Evolutionary conservation across 202 grass and related monocot genomes (phyloP).

Genomic region (Carex sylvatica): DNA sequence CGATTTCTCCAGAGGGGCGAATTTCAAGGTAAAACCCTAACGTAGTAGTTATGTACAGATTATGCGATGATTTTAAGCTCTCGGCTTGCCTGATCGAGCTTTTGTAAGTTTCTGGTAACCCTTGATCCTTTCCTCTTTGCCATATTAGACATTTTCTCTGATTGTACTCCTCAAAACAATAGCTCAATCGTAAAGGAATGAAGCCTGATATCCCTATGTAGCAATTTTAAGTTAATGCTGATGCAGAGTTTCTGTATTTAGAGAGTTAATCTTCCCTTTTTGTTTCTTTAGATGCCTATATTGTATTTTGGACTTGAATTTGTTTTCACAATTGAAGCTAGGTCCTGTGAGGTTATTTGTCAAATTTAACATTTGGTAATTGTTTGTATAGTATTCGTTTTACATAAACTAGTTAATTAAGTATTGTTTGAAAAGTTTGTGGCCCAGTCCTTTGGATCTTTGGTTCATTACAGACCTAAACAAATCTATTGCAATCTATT

Average conservation of each 20-base stretch:
- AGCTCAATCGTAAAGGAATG: background rate
- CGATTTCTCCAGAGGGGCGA: constrained; percentile 3
- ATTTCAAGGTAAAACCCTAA: constrained; percentile 23
- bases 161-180: background rate
- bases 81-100: constrained; percentile 18
- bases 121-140: constrained; percentile 10
- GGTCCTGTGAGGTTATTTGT: background rate
- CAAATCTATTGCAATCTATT: background rate
- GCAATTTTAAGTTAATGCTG: constrained; percentile 11
- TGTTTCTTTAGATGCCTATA: background rate
- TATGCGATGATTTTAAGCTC: background rate
- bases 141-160: background rate
- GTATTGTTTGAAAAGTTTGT: background rate
- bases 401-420: background rate
- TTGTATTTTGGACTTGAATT: background rate
- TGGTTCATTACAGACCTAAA: background rate
- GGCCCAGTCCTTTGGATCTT: background rate
- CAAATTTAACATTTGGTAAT: background rate
- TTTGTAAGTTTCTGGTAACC: background rate
- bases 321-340: background rate
- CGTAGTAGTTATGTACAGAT: background rate
- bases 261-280: background rate
- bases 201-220: background rate
- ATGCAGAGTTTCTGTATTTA: constrained; percentile 13
- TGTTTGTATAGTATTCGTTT: background rate